Conservation (phyloP, 2,329 filamentous ascomycete species). For the Pseudogymnoascus sp. region DNA sequence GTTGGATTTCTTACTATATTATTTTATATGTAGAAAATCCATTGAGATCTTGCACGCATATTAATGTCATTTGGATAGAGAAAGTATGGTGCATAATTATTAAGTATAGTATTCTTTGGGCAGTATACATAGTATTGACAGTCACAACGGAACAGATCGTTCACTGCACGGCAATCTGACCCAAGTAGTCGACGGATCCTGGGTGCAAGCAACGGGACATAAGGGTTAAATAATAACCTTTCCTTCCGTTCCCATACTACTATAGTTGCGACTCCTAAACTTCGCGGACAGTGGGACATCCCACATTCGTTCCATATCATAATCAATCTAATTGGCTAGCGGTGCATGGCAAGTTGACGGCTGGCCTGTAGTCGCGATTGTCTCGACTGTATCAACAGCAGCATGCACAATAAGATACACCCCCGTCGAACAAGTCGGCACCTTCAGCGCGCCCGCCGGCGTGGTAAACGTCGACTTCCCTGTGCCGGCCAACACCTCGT, state of each 20-base stretch:
- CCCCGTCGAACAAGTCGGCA: background rate
- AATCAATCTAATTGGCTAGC: background rate
- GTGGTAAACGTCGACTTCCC: background rate
- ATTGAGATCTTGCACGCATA: too few species aligned
- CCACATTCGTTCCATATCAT: background rate
- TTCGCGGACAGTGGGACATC: background rate
- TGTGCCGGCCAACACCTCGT: background rate
- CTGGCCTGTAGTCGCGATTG: background rate
- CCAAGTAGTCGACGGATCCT: background rate
- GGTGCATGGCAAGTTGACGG: background rate
- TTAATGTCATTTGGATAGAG: too few species aligned
- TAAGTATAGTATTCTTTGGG: too few species aligned
- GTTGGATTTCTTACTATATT: too few species aligned
- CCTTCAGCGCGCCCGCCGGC: background rate
- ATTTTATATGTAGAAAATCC: too few species aligned
- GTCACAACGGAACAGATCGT: background rate
- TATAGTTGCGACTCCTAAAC: background rate
- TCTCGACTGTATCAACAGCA: background rate
- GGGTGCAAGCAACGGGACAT: background rate
- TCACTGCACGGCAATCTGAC: background rate
- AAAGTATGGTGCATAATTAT: too few species aligned
- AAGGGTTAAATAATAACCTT: background rate
- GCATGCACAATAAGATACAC: slow-evolving; percentile 3
- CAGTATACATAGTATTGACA: too few species aligned
- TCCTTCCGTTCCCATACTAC: background rate